Evolutionary conservation across 2,329 filamentous ascomycete species (phyloP), one percentile per base, ranked within the genome.

Genomic region (Ascochyta lentis): DNA sequence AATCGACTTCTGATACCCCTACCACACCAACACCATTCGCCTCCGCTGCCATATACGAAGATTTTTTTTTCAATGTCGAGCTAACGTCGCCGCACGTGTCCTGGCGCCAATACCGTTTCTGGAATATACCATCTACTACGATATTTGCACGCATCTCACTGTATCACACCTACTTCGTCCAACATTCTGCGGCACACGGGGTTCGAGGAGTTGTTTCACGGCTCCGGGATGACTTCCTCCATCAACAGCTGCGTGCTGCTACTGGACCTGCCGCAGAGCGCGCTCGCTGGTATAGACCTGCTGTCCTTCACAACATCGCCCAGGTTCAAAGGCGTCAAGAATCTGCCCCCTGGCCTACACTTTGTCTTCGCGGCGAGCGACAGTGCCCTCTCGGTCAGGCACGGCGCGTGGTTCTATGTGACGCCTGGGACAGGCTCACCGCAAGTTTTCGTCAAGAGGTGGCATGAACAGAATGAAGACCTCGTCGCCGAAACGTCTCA

Each of bases 291-390:
- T 57, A 81, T 85, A 67, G 74, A 84, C 68, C 61, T 83, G 44
- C 79, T 88, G 45, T 85, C 85, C 41, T 88, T 89, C 72, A 87
- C 84, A 15, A 84, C 84, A 4, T 84, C 85, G 10, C 77, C 83
- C 10, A 81, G 83, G 48, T 88, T 89, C 71, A 79, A 81, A 53
- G 86, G 86, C 26, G 81, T 89, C 63, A 85, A 83, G 59, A 80
- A 84, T 60, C 65, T 89, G 4, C 83, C 85, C 0, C 65, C 76
- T 2, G 86, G 86, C 39, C 79, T 82, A 67, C 86, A 88, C 67
- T 87, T 88, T 61, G 72, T 86, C 16, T 89, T 87, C 67, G 84
- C 81, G 0, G 82, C 84, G 23, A 81, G 82, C 19, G 85, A 83
- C 51, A 79, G 80, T 45, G 83, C 81, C 3, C 77, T 86, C 13